Evolutionary conservation across 2,329 filamentous ascomycete genomes (phyloP), one percentile per base, ranked within the genome.

Genomic region (Apiospora aurea): DNA sequence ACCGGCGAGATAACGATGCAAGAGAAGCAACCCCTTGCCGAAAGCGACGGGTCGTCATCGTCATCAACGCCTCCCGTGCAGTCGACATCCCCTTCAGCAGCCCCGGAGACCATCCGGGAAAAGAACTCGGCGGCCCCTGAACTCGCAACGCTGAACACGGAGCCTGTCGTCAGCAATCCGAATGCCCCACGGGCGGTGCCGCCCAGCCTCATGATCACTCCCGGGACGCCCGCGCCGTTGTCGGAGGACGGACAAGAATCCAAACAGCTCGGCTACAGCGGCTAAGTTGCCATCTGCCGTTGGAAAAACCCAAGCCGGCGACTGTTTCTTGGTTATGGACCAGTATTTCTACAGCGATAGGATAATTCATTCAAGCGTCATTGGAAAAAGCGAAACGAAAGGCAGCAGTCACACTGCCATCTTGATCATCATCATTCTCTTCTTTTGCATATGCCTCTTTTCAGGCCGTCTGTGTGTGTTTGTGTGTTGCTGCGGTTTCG

Each of bases 141-240:
- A 16, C 43, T 47, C 11, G 24, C 14, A 14, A 47, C 66, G 43
- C 67, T 49, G 44, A 46, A 34, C 47, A 69, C 44, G 44, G 67
- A 34, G 21, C 18, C 34, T 24, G 47, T 16, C 1, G 47, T 24
- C 1, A 76, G 73, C 21, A 72, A 70, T 29, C 69, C 79, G 7
- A 66, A 78, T n/a, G 78, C 84, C 0, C 86, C 87, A 18, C 24
- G 29, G 16, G 24, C 47, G 38, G 29, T 43, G 38, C 47, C 68
- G 14, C 68, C 68, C 26, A 51, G 68, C 8, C 76, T 88, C 0
- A 84, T 83, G 57, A 76, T 89, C 21, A 88, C 87, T 0, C 85
- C 86, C 0, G 86, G 84, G n/a, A 88, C 87, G 0, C 86, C 68
- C 13, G 68, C 87, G 1, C 80, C 80, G 0, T 77, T 81, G 0